A percentile compares a stretch with the other conserved stretches of the same genome.
Evolutionary conservation across 192 early-diverging fungal species (phyloP).

Genomic region (Rhizophagus sp.): DNA sequence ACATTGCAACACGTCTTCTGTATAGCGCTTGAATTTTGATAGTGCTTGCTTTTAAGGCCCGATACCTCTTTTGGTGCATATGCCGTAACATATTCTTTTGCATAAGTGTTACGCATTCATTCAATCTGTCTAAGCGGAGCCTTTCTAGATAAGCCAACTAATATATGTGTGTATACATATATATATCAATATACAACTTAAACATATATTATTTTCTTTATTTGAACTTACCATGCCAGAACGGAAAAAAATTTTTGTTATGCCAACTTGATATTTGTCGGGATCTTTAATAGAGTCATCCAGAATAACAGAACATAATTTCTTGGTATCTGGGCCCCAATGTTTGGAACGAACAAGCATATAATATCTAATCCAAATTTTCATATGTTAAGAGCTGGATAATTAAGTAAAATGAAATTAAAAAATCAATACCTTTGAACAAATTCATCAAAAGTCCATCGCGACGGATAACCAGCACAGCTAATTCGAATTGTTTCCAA

Average conservation of each 20-base stretch:
- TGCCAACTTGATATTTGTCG: conserved; percentile 92
- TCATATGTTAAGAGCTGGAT: conserved; percentile 18
- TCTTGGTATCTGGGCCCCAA: conserved; percentile 59
- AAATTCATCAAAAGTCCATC: conserved; percentile 88
- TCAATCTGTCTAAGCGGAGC: conserved; percentile 80
- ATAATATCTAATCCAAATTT: conserved; percentile 43
- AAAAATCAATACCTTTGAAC: conserved; percentile 67
- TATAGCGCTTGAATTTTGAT: conserved; percentile 66
- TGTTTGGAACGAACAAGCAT: conserved; percentile 55
- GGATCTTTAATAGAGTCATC: conserved; percentile 68
- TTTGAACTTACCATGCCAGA: conserved; percentile 76
- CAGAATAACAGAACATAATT: conserved; percentile 64
- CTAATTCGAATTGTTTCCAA: conserved; percentile 98
- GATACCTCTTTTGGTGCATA: conserved; percentile 64
- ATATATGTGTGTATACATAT: conserved; percentile 16
- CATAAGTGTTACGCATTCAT: conserved; percentile 79
- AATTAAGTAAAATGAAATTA: conserved; percentile 52
- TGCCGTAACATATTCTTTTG: conserved; percentile 84
- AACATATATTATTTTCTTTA: conserved; percentile 1
- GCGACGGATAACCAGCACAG: conserved; percentile 95
- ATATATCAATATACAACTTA: background rate
- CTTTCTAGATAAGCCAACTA: conserved; percentile 84
- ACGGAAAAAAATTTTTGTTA: conserved; percentile 98
- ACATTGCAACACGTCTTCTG: conserved; percentile 63
- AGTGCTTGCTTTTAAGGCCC: conserved; percentile 56